Percentiles rank a stretch among this genome's conserved stretches.
phyloP scores from a whole-genome alignment of 2,329 filamentous ascomycete genomes.

The Clonostachys solani region DNA sequence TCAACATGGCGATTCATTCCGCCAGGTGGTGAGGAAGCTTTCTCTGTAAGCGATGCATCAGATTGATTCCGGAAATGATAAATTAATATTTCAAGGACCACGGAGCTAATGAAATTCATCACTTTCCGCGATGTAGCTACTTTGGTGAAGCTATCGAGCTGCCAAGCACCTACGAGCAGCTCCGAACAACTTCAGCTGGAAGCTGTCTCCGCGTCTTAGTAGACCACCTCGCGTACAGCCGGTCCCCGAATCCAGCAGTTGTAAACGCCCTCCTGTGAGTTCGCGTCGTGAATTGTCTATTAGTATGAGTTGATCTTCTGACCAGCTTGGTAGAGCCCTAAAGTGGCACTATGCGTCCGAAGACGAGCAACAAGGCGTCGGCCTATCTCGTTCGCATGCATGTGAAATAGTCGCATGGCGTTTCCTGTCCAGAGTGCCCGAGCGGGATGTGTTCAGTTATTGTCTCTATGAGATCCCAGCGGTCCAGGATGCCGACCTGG shows the following conservation, averaged over 20 bases:
- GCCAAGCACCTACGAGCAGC: conserved; percentile 69
- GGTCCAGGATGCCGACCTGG: conserved; percentile 5
- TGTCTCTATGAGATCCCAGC: conserved; percentile 68
- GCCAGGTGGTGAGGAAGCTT: conserved; percentile 53
- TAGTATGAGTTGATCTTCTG: not conserved
- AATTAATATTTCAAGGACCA: too few relatives aligned
- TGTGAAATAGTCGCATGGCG: conserved; percentile 82
- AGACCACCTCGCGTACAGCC: conserved; percentile 53
- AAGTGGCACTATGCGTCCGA: conserved; percentile 70
- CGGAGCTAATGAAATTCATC: not conserved
- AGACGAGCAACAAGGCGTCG: conserved; percentile 60
- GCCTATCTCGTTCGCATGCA: conserved; percentile 65
- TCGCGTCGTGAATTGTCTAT: not conserved
- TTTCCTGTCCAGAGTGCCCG: conserved; percentile 66
- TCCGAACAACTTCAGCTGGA: conserved; percentile 62
- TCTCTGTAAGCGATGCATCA: conserved; percentile 33
- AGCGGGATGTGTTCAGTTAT: conserved; percentile 69
- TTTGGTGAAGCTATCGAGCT: conserved; percentile 58
- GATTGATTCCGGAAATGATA: too few relatives aligned
- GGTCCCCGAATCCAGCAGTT: conserved; percentile 62
- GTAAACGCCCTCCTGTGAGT: conserved; percentile 71
- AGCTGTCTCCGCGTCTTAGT: conserved; percentile 54
- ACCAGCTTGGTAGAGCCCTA: conserved; percentile 50
- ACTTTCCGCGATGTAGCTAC: conserved; percentile 38
- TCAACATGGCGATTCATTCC: conserved; percentile 17